Conservation (phyloP, 2,329 filamentous ascomycete genomes). For the Sporothrix brunneoviolacea region DNA sequence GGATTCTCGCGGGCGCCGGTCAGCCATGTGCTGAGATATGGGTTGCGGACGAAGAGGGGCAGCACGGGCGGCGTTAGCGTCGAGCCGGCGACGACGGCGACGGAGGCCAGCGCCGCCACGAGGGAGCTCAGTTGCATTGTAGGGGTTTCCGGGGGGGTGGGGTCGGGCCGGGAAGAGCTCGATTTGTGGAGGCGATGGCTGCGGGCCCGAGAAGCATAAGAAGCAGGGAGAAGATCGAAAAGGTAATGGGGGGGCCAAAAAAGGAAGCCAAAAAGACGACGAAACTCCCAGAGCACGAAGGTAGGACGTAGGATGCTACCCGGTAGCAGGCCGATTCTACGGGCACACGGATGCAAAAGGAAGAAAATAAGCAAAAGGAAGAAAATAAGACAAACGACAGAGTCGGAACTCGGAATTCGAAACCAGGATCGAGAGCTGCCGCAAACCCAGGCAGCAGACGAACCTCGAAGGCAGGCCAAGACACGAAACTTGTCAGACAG, state of each 20-base stretch:
- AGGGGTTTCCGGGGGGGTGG: background rate
- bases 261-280: background rate
- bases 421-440: background rate
- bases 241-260: background rate
- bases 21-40: conserved; percentile 56
- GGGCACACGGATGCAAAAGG: background rate
- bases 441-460: background rate
- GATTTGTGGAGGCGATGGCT: no score
- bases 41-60: conserved; percentile 52
- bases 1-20: conserved; percentile 63
- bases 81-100: conserved; percentile 38
- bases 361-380: background rate
- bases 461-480: background rate
- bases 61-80: conserved; percentile 50
- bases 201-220: no score
- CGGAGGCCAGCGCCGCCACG: conserved; percentile 15
- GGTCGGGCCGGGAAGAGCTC: no score
- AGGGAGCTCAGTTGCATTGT: conserved; percentile 14
- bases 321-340: conserved; percentile 6
- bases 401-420: background rate
- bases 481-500: background rate
- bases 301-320: conserved; percentile 1
- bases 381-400: background rate
- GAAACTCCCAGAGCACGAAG: background rate
- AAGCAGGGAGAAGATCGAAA: background rate